Evolutionary conservation across 768 basidiomycete species (phyloP), one percentile per base, ranked within the genome.

Genomic region (Tylopilus balloui): DNA sequence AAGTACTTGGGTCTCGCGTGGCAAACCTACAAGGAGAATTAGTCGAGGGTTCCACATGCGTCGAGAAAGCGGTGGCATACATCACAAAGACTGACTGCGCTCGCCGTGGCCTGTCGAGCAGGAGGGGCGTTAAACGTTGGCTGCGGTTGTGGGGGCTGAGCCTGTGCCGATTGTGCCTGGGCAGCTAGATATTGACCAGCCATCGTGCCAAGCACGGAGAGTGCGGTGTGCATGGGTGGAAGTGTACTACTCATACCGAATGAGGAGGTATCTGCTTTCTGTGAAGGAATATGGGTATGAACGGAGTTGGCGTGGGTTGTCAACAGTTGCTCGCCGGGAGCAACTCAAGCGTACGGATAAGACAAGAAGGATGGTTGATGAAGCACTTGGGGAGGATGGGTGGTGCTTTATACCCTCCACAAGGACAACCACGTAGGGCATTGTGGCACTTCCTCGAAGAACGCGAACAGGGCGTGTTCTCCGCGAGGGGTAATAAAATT

Each of bases 1-100:
- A 70, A 69, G 57, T 76, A 75, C 55, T 78, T 84, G 20, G 81
- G 80, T 42, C 77, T 74, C 28, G 68, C 53, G 49, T 79, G 76
- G 59, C 83, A 85, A 35, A 72, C 69, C 83, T 84, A 42, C 19
- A 50, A 52, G 34, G 41, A 27, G 35, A 24, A 20, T 56, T 21
- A 45, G 17, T 42, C 29, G 39, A 51, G 37, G 28, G 15, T 24
- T 19, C 42, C 36, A 42, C 35, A 52, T 34, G 50, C 42, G 8
- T 52, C 40, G 51, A 38, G 24, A 23, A 14, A 20, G 40, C n/a
- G n/a, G n/a, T 20, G 12, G 65, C 74, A 47, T 58, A 83, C 81
- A 56, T 81, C 74, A 64, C 81, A 84, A 31, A 79, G 64, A 41
- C 60, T 69, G 13, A 69, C 65, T 39, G 67, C 55, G 41, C 52